Conservation (phyloP, 805 yeast species). For the Kodamaea leandrae region DNA sequence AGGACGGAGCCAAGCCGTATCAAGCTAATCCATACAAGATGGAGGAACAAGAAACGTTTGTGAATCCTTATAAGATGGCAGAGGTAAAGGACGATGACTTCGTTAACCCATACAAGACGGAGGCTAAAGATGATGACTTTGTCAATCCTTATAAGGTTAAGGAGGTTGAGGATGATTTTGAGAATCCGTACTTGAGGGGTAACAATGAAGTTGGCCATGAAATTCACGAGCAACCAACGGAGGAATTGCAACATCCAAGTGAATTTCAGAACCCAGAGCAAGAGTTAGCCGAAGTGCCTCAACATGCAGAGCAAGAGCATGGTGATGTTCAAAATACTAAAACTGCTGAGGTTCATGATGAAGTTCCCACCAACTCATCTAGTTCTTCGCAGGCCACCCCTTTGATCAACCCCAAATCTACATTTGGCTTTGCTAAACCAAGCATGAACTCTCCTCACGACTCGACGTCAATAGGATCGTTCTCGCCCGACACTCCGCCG, state of each 20-base stretch:
- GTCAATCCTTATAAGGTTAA: background rate
- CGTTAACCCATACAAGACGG: background rate
- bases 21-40: background rate
- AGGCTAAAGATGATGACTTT: background rate
- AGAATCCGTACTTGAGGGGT: too few species aligned
- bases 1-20: slow-evolving; percentile 8
- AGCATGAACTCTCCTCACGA: background rate
- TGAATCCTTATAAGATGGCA: background rate
- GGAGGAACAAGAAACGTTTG: background rate
- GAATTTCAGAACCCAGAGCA: too few species aligned
- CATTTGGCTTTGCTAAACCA: background rate
- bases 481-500: slow-evolving; percentile 38
- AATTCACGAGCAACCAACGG: too few species aligned
- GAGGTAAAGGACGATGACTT: background rate
- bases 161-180: background rate
- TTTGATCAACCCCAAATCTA: too few species aligned
- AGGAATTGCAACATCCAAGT: too few species aligned
- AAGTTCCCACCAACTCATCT: too few species aligned
- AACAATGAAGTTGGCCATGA: background rate
- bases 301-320: too few species aligned
- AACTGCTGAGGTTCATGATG: too few species aligned
- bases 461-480: slow-evolving; percentile 33
- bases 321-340: too few species aligned
- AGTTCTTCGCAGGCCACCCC: too few species aligned
- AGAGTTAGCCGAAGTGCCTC: too few species aligned